These are phyloP conservation scores for Cryphonectria naterciae DNA, from an alignment of 2,329 filamentous ascomycete species.

Conservation along the genomic window DNA sequence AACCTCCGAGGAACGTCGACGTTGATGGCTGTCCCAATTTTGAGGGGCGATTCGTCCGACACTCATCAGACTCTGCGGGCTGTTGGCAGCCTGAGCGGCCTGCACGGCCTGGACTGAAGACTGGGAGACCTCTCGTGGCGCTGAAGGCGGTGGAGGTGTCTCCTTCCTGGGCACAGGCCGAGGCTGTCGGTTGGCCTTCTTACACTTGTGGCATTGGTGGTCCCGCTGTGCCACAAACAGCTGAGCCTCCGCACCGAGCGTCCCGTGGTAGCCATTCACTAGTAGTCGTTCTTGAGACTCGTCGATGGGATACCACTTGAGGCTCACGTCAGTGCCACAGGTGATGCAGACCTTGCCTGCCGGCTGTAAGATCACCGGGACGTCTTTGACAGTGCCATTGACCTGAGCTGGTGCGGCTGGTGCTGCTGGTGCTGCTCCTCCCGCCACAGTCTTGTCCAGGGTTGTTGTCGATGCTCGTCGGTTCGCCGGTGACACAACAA, in stretches of 20 bases:
- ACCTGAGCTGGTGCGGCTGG: conserved; percentile 31
- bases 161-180: conserved; percentile 35
- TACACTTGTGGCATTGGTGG: conserved; percentile 79
- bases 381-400: conserved; percentile 37
- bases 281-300: conserved; percentile 55
- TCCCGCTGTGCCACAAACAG: conserved; percentile 63
- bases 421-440: conserved; percentile 2
- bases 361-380: conserved; percentile 39
- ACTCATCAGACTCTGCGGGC: conserved; percentile 28
- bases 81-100: conserved; percentile 30
- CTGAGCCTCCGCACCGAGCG: conserved; percentile 58
- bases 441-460: conserved; percentile 34
- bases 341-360: conserved; percentile 64
- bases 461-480: conserved; percentile 62
- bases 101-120: conserved; percentile 36
- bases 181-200: conserved; percentile 56
- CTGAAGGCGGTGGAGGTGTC: conserved; percentile 34
- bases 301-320: conserved; percentile 71
- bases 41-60: conserved; percentile 28
- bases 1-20: conserved; percentile 21
- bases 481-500: conserved; percentile 44
- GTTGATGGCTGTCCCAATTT: conserved; percentile 26
- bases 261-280: conserved; percentile 55
- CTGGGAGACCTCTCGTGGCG: conserved; percentile 33
- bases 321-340: conserved; percentile 72